Evolutionary conservation across 179 eudicot genomes (phyloP), one percentile per base, ranked within the genome.

Genomic region (Patellifolia procumbens): DNA sequence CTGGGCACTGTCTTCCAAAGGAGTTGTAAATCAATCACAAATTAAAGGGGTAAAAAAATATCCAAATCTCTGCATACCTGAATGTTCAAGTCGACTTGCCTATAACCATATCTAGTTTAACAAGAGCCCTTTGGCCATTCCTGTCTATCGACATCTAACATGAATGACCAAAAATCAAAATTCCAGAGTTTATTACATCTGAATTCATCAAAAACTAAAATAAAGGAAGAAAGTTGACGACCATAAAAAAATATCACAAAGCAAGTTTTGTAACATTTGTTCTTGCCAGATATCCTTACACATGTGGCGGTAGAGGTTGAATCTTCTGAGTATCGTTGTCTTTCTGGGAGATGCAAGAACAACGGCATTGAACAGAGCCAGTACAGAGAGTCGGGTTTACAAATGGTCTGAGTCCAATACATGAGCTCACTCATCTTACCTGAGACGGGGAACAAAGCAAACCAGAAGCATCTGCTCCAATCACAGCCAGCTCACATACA

Each of bases 401-500:
- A 62, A 64, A 56, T 59, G 35, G 11, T 35, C 46, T 66, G 31
- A 43, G 10, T 19, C 37, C 37, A 4, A 62, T 19, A 45, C 19
- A 20, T 19, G n/a, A 45, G 49, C 29, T 56, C 20, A 28, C 62
- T 92, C 83, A 94, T 83, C 97, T 85, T 43, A 84, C 76, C 88
- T 94, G 98, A 35, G 94, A 80, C 60, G 93, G 96, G 63, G 97
- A 94, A 76, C 97, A 94, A 12, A 94, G 88, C 82, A 94, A 81
- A 34, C 98, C 98, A 28, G 98, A 94, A 53, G 98, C 98, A 82
- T 94, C 98, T 7, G 91, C 87, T 19, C 98, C 98, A 39, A 94
- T 86, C n/a, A 79, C 88, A 0, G 98, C 85, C 60, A 94, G 92
- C 77, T 94, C 94, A 85, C 98, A 94, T 49, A 94, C 94, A 74